Evolutionary conservation across 2,329 filamentous ascomycete genomes (phyloP), one percentile per base, ranked within the genome.

Genomic region (Chrysoporthe puriensis): DNA sequence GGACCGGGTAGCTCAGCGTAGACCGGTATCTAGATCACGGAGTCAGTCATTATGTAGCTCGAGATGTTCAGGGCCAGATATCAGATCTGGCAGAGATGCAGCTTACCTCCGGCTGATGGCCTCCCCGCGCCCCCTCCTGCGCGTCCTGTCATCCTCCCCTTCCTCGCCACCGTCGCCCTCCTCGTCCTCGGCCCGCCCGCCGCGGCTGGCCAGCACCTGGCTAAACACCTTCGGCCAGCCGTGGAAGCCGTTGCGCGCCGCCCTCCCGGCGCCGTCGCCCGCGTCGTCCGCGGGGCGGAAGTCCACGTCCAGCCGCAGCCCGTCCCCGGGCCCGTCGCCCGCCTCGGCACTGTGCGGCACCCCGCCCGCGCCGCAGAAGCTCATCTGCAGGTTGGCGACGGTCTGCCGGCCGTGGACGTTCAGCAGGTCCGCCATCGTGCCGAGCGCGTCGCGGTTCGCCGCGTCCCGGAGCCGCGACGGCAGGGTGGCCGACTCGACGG

Each of bases 331-430:
- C 69, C 50, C 69, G 62, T 62, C 73, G 70, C 59, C 70, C 50
- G 26, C 73, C 7, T 60, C 36, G 44, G 43, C 73, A 70, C 75
- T 71, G 63, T 71, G 70, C 14, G 71, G 66, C 50, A 79, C 74
- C 68, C 76, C 67, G 32, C 72, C 77, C 13, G 74, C 74, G 71
- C 66, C 75, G 2, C 82, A 79, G 44, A 92, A 80, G 62, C 86
- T 89, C 81, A 96, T 88, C 67, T 88, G 86, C 60, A 97, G 82
- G 69, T 90, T 89, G 7, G 91, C 92, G 44, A 98, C 88, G 36
- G 88, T 91, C 74, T 94, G 93, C 69, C 88, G 91, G n/a, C 92
- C 93, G 67, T 91, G 89, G 42, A 88, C 84, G 72, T 93, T 94
- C 64, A 96, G 80, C 14, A 86, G 83, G 64, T 88, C 86, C 43